Conservation (phyloP, 2,329 filamentous ascomycete species). For the Diaporthe sp. region DNA sequence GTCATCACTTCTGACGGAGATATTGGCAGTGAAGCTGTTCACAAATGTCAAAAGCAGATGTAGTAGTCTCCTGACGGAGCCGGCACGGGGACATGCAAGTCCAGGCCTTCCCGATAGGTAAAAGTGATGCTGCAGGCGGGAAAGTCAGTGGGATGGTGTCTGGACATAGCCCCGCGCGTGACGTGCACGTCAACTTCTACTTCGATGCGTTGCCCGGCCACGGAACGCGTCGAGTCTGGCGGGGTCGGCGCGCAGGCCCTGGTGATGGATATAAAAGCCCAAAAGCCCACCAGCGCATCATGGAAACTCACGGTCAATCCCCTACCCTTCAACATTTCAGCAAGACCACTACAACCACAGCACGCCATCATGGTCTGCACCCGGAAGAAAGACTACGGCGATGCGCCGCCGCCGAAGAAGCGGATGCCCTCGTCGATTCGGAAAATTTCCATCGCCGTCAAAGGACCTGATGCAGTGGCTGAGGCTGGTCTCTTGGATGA, state of each 20-base stretch:
- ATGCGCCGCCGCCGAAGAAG: neutral
- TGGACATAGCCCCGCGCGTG: neutral
- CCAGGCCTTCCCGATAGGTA: too few relatives aligned
- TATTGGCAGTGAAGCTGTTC: too few relatives aligned
- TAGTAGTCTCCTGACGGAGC: neutral
- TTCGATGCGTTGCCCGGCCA: neutral
- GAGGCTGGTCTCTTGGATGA: too few relatives aligned
- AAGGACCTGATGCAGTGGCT: too few relatives aligned
- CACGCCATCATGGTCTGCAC: constrained; percentile 8
- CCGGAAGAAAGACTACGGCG: neutral
- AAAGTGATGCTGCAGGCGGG: neutral
- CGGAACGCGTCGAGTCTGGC: neutral
- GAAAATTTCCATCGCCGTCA: too few relatives aligned
- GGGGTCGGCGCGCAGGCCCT: neutral
- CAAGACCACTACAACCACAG: neutral
- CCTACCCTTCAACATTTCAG: too few relatives aligned
- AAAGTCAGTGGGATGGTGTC: neutral
- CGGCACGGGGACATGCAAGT: neutral
- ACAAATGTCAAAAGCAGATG: too few relatives aligned
- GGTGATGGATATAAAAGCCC: neutral
- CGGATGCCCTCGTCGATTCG: too few relatives aligned
- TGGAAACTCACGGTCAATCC: neutral
- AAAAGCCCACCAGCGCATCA: too few relatives aligned
- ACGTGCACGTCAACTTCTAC: neutral
- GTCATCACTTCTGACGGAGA: too few relatives aligned